Base-by-base conservation (phyloP, 1,139 yeast genomes). In the Pichia sp. region DNA sequence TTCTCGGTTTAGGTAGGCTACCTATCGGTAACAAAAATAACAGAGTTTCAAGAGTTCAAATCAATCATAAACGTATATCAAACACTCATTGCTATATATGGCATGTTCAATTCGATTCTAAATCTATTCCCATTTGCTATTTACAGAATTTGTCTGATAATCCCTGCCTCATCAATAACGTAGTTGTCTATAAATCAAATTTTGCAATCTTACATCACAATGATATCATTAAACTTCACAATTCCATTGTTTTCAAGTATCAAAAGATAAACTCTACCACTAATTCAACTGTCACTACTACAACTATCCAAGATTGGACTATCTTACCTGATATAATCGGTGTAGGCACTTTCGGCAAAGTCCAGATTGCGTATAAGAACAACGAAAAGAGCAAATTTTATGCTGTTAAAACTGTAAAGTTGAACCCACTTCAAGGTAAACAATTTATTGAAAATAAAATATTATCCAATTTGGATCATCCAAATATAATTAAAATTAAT, bases 401-500 rank as follows among this genome's bases (percentile, higher is more conserved):
- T 65, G 89, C 77, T 10, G 81, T 68, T 15, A 76, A 76, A 47
- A 62, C 74, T 4, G 66, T 75, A 10, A 61, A 54, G 32, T 51
- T 64, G 26, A 58, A 55, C 17, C 28, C 24, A n/a, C 7, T 20
- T 4, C 34, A 34, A 25, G 60, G 62, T 17, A 62, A 55, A 19
- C 49, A 51, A 42, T 52, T 42, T 60, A 35, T 60, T 36, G 79
- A 74, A 51, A 71, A 76, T 0, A 57, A 60, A 11, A 62, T 74
- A 12, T 52, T 75, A 24, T 49, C 55, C 52, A 72, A 79, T 46
- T 69, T 91, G 44, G 74, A 79, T 37, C 97, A 91, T 63, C 95
- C 96, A 11, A 89, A 91, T 61, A 86, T 91, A 53, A 93, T 91
- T 39, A 75, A 77, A 46, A 67, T 91, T 42, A 62, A 71, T 43